phyloP scores from a whole-genome alignment of 129 eudicot species.

The Gnaphalium uliginosum region DNA sequence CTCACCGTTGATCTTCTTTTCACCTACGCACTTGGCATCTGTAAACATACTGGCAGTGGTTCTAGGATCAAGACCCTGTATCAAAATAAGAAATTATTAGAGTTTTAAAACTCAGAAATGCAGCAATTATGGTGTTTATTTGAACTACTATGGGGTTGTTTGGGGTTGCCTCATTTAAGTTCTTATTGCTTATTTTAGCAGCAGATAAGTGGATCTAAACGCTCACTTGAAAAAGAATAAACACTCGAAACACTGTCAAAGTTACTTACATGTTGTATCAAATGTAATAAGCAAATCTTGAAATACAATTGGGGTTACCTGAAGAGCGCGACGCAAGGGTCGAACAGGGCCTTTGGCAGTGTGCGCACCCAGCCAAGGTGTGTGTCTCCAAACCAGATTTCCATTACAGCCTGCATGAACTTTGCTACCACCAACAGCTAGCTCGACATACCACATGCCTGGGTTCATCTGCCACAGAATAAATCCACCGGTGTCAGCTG shows the following conservation, averaged over 20 bases:
- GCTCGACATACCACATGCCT: conserved; percentile 92
- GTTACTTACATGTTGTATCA: no score
- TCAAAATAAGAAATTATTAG: not conserved
- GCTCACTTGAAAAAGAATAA: no score
- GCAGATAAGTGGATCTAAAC: no score
- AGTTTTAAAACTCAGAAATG: no score
- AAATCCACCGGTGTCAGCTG: conserved; percentile 78
- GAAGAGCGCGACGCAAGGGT: conserved; percentile 90
- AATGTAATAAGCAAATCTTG: not conserved
- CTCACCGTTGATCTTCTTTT: conserved; percentile 80
- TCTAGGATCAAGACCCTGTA: conserved; percentile 89
- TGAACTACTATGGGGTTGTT: not conserved
- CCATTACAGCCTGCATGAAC: conserved; percentile 95
- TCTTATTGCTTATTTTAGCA: no score
- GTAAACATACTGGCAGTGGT: conserved; percentile 86
- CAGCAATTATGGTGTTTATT: not conserved
- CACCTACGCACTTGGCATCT: conserved; percentile 75
- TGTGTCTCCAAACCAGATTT: conserved; percentile 83
- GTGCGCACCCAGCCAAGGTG: conserved; percentile 95
- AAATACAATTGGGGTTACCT: conserved; percentile 37
- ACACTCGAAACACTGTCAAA: no score
- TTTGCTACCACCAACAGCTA: conserved; percentile 91
- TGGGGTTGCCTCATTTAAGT: not conserved
- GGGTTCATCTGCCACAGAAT: conserved; percentile 94
- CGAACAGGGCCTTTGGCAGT: conserved; percentile 84